Evolutionary conservation across 331 rosid genomes (phyloP).

Genomic region (Quercus lobata): DNA sequence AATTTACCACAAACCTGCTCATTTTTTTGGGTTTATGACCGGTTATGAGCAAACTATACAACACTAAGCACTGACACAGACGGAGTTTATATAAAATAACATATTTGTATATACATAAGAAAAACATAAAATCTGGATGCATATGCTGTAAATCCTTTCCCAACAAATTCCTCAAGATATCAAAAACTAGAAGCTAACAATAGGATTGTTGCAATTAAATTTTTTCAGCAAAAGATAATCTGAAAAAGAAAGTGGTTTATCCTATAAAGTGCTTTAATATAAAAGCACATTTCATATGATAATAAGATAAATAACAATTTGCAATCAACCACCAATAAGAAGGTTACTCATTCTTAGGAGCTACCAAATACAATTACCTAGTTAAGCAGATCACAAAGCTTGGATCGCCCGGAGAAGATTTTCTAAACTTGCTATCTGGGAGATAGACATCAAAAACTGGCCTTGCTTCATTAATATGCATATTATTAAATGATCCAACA

Average conservation of each 20-base stretch:
- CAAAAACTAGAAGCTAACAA: not conserved
- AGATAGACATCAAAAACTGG: conserved; percentile 70
- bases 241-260: not conserved
- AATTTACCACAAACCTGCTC: no score
- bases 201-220: not conserved
- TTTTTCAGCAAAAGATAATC: not conserved
- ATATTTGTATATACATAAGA: not conserved
- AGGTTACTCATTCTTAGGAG: conserved; percentile 1
- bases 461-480: conserved; percentile 48
- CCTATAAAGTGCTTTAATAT: not conserved
- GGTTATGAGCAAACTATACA: no score
- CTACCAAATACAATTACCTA: conserved; percentile 47
- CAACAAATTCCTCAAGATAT: not conserved
- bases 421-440: conserved; percentile 80
- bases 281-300: not conserved
- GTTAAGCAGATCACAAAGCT: conserved; percentile 60
- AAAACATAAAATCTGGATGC: not conserved
- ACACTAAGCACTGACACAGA: no score
- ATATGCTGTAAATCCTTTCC: not conserved
- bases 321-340: not conserved
- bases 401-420: conserved; percentile 76
- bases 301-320: not conserved
- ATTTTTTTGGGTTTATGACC: no score
- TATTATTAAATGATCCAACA: conserved; percentile 30
- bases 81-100: no score